Percentiles rank a stretch among this genome's conserved stretches.
phyloP scores from a whole-genome alignment of 208 protist species.

The Sergeia podlipaevii region DNA sequence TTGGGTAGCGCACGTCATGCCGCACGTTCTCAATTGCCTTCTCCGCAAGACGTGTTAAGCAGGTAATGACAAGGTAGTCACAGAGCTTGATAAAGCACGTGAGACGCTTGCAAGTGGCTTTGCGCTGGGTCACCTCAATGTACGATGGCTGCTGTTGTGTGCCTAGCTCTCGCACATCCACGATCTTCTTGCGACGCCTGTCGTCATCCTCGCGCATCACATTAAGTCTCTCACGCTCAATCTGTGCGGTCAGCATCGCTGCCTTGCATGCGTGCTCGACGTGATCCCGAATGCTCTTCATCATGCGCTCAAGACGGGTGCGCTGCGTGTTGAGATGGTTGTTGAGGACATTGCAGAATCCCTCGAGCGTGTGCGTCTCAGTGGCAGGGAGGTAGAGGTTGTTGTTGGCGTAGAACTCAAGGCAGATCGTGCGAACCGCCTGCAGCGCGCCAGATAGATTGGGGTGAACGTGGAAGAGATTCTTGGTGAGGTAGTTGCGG shows the following conservation, averaged over 20 bases:
- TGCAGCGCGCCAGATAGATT: conserved; percentile 77
- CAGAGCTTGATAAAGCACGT: conserved; percentile 93
- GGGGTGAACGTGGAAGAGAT: conserved; percentile 90
- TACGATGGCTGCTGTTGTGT: conserved; percentile 90
- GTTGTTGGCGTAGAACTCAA: conserved; percentile 60
- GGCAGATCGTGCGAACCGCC: conserved; percentile 72
- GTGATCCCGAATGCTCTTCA: conserved; percentile 78
- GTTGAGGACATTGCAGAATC: conserved; percentile 46
- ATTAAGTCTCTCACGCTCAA: conserved; percentile 73
- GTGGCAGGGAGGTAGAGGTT: conserved; percentile 64
- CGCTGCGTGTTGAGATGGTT: conserved; percentile 55
- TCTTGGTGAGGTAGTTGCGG: conserved; percentile 69
- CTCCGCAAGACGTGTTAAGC: conserved; percentile 77
- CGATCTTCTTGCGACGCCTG: conserved; percentile 68
- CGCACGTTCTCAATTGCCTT: conserved; percentile 78
- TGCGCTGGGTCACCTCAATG: conserved; percentile 91
- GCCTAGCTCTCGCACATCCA: conserved; percentile 75
- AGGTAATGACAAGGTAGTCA: conserved; percentile 94
- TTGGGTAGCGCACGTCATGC: conserved; percentile 63
- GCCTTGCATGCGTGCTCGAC: conserved; percentile 90
- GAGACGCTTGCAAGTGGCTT: conserved; percentile 88
- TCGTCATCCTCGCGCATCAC: conserved; percentile 65
- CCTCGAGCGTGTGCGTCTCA: conserved; percentile 78
- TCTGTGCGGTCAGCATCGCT: conserved; percentile 83
- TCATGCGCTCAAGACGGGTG: conserved; percentile 77